Conservation (phyloP, 202 grass and related monocot species). For the Tripidium arundinaceum region DNA sequence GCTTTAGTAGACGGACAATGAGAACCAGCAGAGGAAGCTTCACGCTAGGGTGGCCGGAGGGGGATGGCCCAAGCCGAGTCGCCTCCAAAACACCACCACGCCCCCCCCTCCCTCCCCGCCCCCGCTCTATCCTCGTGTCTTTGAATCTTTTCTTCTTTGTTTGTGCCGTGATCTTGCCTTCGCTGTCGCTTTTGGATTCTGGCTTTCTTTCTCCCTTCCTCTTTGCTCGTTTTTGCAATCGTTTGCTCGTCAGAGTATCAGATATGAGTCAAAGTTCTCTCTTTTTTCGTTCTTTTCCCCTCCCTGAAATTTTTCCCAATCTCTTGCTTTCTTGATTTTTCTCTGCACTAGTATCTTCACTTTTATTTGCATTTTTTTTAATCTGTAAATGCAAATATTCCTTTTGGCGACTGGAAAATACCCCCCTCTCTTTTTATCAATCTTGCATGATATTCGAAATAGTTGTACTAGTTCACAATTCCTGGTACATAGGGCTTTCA, state of each 20-base stretch:
- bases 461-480: no score
- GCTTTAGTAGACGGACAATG: no score
- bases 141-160: not conserved
- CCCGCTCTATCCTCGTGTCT: not conserved
- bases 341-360: not conserved
- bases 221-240: not conserved
- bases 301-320: not conserved
- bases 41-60: no score
- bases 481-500: no score
- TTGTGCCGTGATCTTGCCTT: not conserved
- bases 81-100: no score
- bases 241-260: not conserved
- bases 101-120: no score
- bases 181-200: not conserved
- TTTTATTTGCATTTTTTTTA: not conserved
- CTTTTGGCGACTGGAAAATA: not conserved
- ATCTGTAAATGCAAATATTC: not conserved
- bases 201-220: not conserved
- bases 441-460: not conserved
- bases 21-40: no score
- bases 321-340: not conserved
- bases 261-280: not conserved
- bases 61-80: no score
- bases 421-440: not conserved
- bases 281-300: not conserved